Percentiles rank a stretch among this genome's conserved stretches.
These are phyloP conservation scores for Daucus carota DNA, from an alignment of 129 eudicot species.

Conservation along the genomic window DNA sequence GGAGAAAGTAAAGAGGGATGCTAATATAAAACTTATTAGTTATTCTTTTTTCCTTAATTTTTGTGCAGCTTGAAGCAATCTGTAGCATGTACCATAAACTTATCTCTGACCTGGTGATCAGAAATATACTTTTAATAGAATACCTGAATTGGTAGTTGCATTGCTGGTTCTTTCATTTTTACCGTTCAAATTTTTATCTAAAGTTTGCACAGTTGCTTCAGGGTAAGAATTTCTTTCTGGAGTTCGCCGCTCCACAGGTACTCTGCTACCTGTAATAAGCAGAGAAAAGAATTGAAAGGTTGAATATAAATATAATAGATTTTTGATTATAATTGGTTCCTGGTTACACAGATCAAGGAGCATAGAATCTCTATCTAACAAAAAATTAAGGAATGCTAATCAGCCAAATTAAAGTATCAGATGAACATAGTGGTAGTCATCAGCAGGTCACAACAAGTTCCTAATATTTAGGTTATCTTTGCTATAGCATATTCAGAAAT, in stretches of 20 bases:
- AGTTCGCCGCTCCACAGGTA: constrained; percentile 21
- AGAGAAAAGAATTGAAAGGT: neutral
- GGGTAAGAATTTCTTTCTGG: constrained; percentile 25
- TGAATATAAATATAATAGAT: neutral
- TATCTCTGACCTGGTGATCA: neutral
- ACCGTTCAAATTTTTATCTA: constrained; percentile 30
- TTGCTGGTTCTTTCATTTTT: constrained; percentile 20
- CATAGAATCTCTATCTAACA: no score
- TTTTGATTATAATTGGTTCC: neutral
- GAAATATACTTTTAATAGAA: neutral
- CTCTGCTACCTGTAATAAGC: constrained; percentile 26
- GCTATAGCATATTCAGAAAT: no score
- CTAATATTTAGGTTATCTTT: neutral
- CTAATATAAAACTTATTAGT: neutral
- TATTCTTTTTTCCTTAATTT: neutral
- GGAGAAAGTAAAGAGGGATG: neutral
- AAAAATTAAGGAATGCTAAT: no score
- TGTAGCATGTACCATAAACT: neutral
- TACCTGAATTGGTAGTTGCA: constrained; percentile 37
- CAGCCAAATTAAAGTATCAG: neutral
- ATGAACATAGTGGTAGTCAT: neutral
- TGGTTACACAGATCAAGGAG: neutral
- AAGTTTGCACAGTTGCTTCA: constrained; percentile 23
- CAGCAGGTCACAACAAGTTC: constrained; percentile 1
- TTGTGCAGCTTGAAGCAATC: neutral